Evolutionary conservation across 2,329 filamentous ascomycete genomes (phyloP).

Genomic region (Aspergillus glaucus): DNA sequence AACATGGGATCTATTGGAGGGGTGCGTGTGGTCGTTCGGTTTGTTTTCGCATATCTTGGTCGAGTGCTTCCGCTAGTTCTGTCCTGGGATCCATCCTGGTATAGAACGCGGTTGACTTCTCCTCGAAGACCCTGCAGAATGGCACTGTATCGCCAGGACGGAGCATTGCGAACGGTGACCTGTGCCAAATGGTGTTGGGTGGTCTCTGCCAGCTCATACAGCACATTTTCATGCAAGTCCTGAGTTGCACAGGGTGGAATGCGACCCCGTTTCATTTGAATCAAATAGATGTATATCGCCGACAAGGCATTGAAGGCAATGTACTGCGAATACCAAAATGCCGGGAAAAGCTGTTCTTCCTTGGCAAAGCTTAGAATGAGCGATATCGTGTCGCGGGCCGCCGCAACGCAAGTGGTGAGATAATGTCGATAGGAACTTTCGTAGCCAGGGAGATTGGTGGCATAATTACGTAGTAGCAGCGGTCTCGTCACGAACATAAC

Average conservation of each 20-base stretch:
- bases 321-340: conserved; percentile 21
- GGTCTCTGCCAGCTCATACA: conserved; percentile 12
- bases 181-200: conserved; percentile 12
- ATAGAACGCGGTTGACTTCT: conserved; percentile 7
- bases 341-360: conserved; percentile 15
- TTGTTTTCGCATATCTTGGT: neutral
- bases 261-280: conserved; percentile 12
- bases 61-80: neutral
- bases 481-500: conserved; percentile 17
- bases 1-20: neutral
- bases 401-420: conserved; percentile 11
- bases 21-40: neutral
- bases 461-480: conserved; percentile 14
- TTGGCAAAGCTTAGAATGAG: conserved; percentile 14
- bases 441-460: conserved; percentile 12
- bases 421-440: conserved; percentile 6
- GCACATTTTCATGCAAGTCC: conserved; percentile 6
- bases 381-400: conserved; percentile 13
- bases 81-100: neutral
- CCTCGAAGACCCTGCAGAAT: conserved; percentile 13
- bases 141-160: conserved; percentile 14
- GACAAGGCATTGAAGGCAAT: conserved; percentile 19
- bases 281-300: conserved; percentile 16
- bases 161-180: conserved; percentile 14
- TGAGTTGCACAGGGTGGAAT: conserved; percentile 4